These are phyloP conservation scores for Vigna nakashimae DNA, from an alignment of 306 rosid genomes.

Conservation along the genomic window DNA sequence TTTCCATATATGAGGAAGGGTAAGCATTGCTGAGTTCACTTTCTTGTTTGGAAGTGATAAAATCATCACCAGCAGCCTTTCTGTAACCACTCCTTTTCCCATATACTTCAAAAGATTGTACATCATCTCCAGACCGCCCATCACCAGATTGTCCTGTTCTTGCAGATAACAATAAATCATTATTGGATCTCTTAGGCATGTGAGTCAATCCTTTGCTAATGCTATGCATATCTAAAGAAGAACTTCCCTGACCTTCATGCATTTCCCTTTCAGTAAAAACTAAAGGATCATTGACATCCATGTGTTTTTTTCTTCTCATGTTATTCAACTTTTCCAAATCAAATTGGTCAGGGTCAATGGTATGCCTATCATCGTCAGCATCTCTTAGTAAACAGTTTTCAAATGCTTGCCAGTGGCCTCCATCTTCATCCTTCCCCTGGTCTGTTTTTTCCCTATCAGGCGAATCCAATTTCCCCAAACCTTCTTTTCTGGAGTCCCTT, in stretches of 20 bases:
- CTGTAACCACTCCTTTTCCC: constrained; percentile 67
- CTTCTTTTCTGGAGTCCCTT: constrained; percentile 55
- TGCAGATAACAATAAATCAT: constrained; percentile 59
- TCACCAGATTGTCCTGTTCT: constrained; percentile 55
- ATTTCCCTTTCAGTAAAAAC: constrained; percentile 55
- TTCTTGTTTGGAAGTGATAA: constrained; percentile 64
- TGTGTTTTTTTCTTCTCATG: constrained; percentile 56
- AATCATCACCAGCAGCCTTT: constrained; percentile 67
- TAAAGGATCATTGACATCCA: constrained; percentile 72
- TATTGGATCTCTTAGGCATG: constrained; percentile 60
- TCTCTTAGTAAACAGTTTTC: constrained; percentile 88
- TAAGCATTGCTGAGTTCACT: constrained; percentile 51
- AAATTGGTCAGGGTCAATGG: constrained; percentile 67
- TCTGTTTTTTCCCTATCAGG: constrained; percentile 57
- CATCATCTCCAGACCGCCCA: constrained; percentile 53
- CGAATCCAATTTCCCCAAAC: constrained; percentile 53
- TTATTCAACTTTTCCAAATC: constrained; percentile 59
- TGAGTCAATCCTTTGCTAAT: constrained; percentile 58
- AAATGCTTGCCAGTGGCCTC: constrained; percentile 91
- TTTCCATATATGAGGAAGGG: constrained; percentile 57
- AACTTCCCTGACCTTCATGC: constrained; percentile 62
- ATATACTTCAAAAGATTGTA: constrained; percentile 69
- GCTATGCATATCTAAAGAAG: constrained; percentile 57
- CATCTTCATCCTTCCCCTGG: constrained; percentile 66
- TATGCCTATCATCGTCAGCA: constrained; percentile 75